Conservation (phyloP, 768 basidiomycete genomes). For the Xerocomellus intermedius region DNA sequence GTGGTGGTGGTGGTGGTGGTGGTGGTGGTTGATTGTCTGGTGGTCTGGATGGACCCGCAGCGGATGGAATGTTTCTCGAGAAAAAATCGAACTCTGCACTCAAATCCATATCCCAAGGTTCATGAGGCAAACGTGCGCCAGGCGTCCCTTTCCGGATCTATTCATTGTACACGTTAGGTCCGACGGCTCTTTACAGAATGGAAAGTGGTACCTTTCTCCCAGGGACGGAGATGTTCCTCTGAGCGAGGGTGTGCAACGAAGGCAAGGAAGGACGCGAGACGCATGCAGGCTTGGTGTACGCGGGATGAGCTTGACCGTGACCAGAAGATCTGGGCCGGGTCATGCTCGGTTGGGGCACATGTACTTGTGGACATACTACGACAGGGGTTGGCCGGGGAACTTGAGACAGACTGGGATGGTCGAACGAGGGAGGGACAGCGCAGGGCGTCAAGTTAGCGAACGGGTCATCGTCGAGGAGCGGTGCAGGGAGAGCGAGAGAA, state of each 20-base stretch:
- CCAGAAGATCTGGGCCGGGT: constrained; percentile 35
- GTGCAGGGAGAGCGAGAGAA: neutral
- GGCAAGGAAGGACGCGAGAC: constrained; percentile 42
- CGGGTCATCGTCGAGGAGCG: constrained; percentile 66
- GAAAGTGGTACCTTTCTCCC: constrained; percentile 34
- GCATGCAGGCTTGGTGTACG: constrained; percentile 43
- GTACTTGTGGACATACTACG: constrained; percentile 11
- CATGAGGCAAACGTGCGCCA: constrained; percentile 42
- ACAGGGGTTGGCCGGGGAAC: constrained; percentile 10
- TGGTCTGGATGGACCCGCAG: neutral
- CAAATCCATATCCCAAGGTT: constrained; percentile 39
- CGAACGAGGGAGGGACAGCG: neutral
- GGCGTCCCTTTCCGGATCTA: constrained; percentile 42
- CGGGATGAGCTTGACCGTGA: constrained; percentile 37
- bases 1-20: neutral
- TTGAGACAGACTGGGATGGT: constrained; percentile 4
- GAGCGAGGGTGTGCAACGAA: constrained; percentile 39
- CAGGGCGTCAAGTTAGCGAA: constrained; percentile 57
- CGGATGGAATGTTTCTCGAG: neutral
- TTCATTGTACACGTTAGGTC: neutral
- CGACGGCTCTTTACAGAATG: neutral
- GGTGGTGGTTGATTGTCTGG: neutral
- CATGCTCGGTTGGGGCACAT: constrained; percentile 8
- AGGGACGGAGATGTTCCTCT: constrained; percentile 35
- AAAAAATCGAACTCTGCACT: constrained; percentile 11